Conservation (phyloP, 768 basidiomycete species). For the Xerocomellus intermedius region DNA sequence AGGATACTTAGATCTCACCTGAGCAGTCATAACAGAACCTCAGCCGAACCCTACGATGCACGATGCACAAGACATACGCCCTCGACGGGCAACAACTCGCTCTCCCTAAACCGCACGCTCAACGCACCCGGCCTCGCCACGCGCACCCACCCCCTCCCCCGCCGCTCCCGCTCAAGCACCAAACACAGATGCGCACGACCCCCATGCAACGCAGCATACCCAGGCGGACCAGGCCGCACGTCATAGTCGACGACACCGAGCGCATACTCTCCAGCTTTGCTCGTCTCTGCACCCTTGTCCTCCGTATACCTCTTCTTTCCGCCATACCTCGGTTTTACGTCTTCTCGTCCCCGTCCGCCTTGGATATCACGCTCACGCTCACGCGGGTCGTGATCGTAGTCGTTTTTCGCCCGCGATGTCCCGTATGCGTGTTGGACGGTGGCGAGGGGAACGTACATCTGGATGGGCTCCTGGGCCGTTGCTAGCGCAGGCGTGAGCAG, state of each 20-base stretch:
- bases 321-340: conserved; percentile 23
- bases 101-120: conserved; percentile 23
- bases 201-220: conserved; percentile 18
- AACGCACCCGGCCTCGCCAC: conserved; percentile 20
- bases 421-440: background rate
- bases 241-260: conserved; percentile 27
- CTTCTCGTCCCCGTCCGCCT: background rate
- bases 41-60: background rate
- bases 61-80: conserved; percentile 23
- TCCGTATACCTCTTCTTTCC: conserved; percentile 14
- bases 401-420: background rate
- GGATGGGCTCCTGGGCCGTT: conserved; percentile 19
- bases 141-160: conserved; percentile 22
- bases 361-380: conserved; percentile 6
- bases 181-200: conserved; percentile 22
- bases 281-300: conserved; percentile 36
- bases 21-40: too few species aligned
- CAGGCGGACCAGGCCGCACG: conserved; percentile 17
- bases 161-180: conserved; percentile 23
- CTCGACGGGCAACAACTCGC: conserved; percentile 21
- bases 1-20: too few species aligned
- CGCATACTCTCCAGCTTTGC: conserved; percentile 21
- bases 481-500: conserved; percentile 21
- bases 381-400: background rate
- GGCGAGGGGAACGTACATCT: conserved; percentile 13